These are phyloP conservation scores for Paraleonurus japonicus DNA, from an alignment of 257 asterid species.

Conservation along the genomic window DNA sequence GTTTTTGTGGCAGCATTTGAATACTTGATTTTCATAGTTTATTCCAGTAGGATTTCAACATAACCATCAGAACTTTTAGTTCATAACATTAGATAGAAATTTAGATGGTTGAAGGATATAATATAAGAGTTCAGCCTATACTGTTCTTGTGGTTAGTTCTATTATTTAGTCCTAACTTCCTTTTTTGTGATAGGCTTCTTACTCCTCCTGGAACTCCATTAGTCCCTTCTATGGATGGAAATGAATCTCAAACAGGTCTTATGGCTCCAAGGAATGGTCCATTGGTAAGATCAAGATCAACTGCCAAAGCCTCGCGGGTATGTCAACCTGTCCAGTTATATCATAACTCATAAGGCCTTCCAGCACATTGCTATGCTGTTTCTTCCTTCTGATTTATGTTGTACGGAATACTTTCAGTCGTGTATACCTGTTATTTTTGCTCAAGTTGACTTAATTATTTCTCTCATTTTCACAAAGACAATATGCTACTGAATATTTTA, in stretches of 20 bases:
- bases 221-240: slow-evolving; percentile 70
- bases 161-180: slow-evolving; percentile 16
- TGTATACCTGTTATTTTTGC: slow-evolving; percentile 4
- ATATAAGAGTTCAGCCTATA: slow-evolving; percentile 15
- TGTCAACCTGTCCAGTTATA: slow-evolving; percentile 25
- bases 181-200: slow-evolving; percentile 73
- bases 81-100: slow-evolving; percentile 8
- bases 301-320: slow-evolving; percentile 94
- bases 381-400: slow-evolving; percentile 9
- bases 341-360: slow-evolving; percentile 15
- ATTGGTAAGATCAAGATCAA: slow-evolving; percentile 58
- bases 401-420: slow-evolving; percentile 1
- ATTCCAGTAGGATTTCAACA: slow-evolving; percentile 3
- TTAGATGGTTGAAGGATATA: background rate
- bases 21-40: background rate
- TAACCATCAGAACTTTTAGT: background rate
- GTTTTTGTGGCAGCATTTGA: slow-evolving; percentile 3
- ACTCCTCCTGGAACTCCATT: slow-evolving; percentile 99
- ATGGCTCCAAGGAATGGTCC: slow-evolving; percentile 69
- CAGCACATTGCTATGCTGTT: slow-evolving; percentile 3
- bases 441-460: slow-evolving; percentile 5
- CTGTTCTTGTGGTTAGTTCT: slow-evolving; percentile 4
- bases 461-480: background rate
- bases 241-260: slow-evolving; percentile 52
- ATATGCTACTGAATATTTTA: slow-evolving; percentile 9